Evolutionary conservation across 1,284 basidiomycete species (phyloP).

Genomic region (Sparassis latifolia): DNA sequence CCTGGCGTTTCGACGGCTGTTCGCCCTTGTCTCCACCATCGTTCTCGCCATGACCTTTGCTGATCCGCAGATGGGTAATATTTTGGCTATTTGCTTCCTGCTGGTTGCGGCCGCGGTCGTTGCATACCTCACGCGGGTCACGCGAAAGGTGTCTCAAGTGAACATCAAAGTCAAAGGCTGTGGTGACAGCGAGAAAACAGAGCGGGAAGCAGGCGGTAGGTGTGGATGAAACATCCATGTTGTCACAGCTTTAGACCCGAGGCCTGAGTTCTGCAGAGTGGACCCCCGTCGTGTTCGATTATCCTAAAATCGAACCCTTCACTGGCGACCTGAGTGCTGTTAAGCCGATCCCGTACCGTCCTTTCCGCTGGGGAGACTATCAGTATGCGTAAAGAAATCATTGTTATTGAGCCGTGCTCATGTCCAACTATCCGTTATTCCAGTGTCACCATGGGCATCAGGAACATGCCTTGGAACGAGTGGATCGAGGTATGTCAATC

Average conservation of each 20-base stretch:
- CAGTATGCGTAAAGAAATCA: constrained; percentile 35
- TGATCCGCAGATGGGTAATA: too few relatives aligned
- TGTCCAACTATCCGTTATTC: neutral
- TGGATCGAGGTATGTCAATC: constrained; percentile 53
- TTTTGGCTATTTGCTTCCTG: too few relatives aligned
- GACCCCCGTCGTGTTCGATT: constrained; percentile 34
- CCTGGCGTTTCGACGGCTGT: too few relatives aligned
- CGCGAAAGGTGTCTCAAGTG: too few relatives aligned
- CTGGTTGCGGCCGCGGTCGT: too few relatives aligned
- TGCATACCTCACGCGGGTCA: too few relatives aligned
- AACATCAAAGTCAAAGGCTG: too few relatives aligned
- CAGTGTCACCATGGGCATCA: constrained; percentile 70
- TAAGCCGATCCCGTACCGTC: constrained; percentile 55
- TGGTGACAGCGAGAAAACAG: neutral
- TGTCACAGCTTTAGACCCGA: neutral
- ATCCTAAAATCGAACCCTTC: constrained; percentile 42
- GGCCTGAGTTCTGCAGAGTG: constrained; percentile 14
- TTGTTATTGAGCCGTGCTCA: neutral
- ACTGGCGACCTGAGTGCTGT: constrained; percentile 33
- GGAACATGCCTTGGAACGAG: constrained; percentile 57
- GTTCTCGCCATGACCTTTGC: too few relatives aligned
- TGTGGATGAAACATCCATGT: neutral
- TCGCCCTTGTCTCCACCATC: too few relatives aligned
- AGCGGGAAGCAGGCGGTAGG: constrained; percentile 7
- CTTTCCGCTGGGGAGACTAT: constrained; percentile 57